These are phyloP conservation scores for Phytopythium chamaehyphon DNA, from an alignment of 352 stramenopile species.

Conservation along the genomic window DNA sequence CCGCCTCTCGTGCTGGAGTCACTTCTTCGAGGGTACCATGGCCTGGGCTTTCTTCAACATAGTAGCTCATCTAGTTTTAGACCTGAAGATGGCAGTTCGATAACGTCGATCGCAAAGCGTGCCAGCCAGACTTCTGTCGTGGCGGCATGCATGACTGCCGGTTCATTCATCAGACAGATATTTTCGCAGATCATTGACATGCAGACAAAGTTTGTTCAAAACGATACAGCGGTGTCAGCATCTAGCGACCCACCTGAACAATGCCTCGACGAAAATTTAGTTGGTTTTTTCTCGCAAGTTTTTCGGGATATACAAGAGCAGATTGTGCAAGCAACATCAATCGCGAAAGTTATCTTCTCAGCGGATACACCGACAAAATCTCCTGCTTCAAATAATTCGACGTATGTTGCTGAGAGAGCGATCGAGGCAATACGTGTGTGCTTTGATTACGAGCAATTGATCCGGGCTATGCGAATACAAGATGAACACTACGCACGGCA, in stretches of 20 bases:
- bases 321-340: background rate
- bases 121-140: too few species aligned
- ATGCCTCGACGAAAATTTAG: background rate
- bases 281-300: background rate
- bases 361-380: background rate
- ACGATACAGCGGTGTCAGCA: background rate
- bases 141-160: conserved; percentile 7
- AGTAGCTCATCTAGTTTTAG: too few species aligned
- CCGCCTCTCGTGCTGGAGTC: conserved; percentile 64
- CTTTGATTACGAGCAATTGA: conserved; percentile 24
- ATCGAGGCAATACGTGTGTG: too few species aligned
- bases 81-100: too few species aligned
- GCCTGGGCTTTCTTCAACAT: conserved; percentile 60
- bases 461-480: conserved; percentile 38
- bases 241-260: background rate
- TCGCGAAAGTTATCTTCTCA: conserved; percentile 1
- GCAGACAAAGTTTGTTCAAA: background rate
- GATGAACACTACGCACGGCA: conserved; percentile 67
- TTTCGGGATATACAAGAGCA: background rate
- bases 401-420: background rate
- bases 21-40: conserved; percentile 55
- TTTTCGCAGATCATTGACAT: conserved; percentile 4
- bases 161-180: background rate
- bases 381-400: background rate
- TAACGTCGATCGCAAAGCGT: too few species aligned